A percentile compares a stretch with the other conserved stretches of the same genome.
Evolutionary conservation across 495 filamentous ascomycete species (phyloP).

Genomic region (Lasiosphaeria miniovina): DNA sequence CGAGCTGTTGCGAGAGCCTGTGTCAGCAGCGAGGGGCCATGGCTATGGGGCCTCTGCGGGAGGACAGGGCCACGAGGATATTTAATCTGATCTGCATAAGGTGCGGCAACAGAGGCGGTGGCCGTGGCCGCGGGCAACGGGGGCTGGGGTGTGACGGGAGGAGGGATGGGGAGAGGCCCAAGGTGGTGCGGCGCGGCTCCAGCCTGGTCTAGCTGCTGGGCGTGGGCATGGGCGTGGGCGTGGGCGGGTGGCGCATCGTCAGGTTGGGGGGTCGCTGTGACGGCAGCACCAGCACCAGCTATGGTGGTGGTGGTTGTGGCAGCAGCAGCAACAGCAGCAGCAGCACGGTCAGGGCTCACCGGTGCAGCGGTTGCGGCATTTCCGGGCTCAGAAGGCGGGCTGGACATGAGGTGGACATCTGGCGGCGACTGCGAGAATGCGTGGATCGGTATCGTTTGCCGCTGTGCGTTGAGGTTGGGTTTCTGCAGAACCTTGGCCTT

Average conservation of each 20-base stretch:
- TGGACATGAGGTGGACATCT: constrained; percentile 54
- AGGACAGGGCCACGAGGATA: constrained; percentile 41
- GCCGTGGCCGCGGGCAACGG: constrained; percentile 5
- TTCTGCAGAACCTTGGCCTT: too few species aligned
- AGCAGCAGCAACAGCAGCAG: constrained; percentile 17
- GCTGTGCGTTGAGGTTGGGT: too few species aligned
- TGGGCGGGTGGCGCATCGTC: constrained; percentile 11
- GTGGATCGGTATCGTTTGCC: constrained; percentile 13
- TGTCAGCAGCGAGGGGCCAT: constrained; percentile 48
- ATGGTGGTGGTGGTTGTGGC: neutral
- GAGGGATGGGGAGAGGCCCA: constrained; percentile 23
- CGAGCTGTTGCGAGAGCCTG: constrained; percentile 53
- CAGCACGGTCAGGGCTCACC: constrained; percentile 41
- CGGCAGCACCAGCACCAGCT: constrained; percentile 3
- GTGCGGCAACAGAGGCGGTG: constrained; percentile 21
- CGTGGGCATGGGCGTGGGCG: too few species aligned
- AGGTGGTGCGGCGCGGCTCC: neutral
- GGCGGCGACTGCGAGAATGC: constrained; percentile 37
- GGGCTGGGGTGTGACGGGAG: constrained; percentile 9
- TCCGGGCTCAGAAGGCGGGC: constrained; percentile 39
- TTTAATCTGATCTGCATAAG: constrained; percentile 45
- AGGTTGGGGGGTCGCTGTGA: constrained; percentile 10
- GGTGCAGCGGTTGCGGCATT: constrained; percentile 49
- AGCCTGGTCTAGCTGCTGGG: constrained; percentile 7
- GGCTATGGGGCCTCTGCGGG: constrained; percentile 39